Evolutionary conservation across 371 early-diverging fungal species (phyloP).

Genomic region (Nematocida major): DNA sequence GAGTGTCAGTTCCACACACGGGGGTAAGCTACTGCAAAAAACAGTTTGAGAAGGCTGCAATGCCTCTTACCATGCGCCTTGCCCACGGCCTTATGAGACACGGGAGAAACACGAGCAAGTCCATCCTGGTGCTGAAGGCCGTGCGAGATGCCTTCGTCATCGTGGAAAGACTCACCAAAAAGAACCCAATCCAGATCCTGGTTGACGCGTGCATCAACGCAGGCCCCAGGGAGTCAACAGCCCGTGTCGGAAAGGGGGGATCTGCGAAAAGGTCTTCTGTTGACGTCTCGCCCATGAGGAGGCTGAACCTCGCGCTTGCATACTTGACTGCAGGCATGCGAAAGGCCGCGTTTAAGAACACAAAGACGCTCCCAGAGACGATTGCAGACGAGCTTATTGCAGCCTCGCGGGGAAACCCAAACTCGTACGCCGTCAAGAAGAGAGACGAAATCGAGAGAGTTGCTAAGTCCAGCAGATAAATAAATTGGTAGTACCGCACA

Average conservation of each 20-base stretch:
- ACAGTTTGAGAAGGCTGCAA: slow-evolving; percentile 67
- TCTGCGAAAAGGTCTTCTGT: slow-evolving; percentile 99
- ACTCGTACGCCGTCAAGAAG: slow-evolving; percentile 73
- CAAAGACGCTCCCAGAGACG: slow-evolving; percentile 97
- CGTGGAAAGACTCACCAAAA: slow-evolving; percentile 90
- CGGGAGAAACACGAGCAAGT: slow-evolving; percentile 99
- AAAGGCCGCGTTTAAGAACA: slow-evolving; percentile 80
- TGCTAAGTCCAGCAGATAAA: slow-evolving; percentile 80
- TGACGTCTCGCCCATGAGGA: slow-evolving; percentile 95
- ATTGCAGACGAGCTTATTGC: slow-evolving; percentile 99
- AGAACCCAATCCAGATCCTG: slow-evolving; percentile 95
- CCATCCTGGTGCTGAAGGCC: slow-evolving; percentile 92
- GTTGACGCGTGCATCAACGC: slow-evolving; percentile 99
- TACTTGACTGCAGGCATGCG: slow-evolving; percentile 87
- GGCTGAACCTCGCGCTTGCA: slow-evolving; percentile 92
- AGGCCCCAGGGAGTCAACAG: slow-evolving; percentile 98
- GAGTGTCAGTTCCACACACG: slow-evolving; percentile 63
- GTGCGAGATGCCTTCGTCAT: slow-evolving; percentile 98
- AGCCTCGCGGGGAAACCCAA: slow-evolving; percentile 70
- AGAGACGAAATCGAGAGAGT: slow-evolving; percentile 99
- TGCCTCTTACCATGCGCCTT: slow-evolving; percentile 97
- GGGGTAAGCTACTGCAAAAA: slow-evolving; percentile 46
- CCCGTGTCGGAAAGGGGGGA: slow-evolving; percentile 97
- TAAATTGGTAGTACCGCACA: slow-evolving; percentile 26
- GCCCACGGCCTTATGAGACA: slow-evolving; percentile 99